These are phyloP conservation scores for Corniculantispora saksenae DNA, from an alignment of 2,329 filamentous ascomycete genomes.

Conservation along the genomic window DNA sequence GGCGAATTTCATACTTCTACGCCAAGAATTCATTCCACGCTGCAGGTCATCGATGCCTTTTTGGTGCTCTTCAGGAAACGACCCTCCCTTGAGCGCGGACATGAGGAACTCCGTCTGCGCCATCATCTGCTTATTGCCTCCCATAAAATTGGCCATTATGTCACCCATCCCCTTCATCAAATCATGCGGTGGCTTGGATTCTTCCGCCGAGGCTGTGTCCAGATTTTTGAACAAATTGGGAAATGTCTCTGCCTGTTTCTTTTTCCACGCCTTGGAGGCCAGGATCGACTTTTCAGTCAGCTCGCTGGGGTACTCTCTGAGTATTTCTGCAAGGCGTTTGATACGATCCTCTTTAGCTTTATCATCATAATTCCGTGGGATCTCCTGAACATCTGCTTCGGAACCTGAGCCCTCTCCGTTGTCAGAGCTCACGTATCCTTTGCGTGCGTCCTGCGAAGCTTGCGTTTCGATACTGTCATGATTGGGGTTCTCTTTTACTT, in stretches of 20 bases:
- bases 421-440: not conserved
- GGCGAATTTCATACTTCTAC: not conserved
- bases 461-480: not conserved
- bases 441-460: not conserved
- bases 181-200: not conserved
- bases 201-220: not conserved
- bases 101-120: not conserved
- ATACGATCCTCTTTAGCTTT: not conserved
- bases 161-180: not conserved
- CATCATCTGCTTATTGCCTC: not conserved
- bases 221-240: not conserved
- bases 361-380: not conserved
- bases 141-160: not conserved
- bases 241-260: not conserved
- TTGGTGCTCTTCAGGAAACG: not conserved
- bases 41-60: not conserved
- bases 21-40: not conserved
- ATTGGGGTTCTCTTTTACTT: not conserved
- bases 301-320: not conserved
- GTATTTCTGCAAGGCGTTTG: not conserved
- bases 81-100: not conserved
- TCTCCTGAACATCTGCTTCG: not conserved
- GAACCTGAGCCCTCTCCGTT: not conserved
- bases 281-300: not conserved
- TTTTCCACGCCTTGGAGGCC: not conserved